Percentiles rank a stretch among this genome's conserved stretches.
phyloP scores from a whole-genome alignment of 305 asterid species.

The Solanum hybrid region DNA sequence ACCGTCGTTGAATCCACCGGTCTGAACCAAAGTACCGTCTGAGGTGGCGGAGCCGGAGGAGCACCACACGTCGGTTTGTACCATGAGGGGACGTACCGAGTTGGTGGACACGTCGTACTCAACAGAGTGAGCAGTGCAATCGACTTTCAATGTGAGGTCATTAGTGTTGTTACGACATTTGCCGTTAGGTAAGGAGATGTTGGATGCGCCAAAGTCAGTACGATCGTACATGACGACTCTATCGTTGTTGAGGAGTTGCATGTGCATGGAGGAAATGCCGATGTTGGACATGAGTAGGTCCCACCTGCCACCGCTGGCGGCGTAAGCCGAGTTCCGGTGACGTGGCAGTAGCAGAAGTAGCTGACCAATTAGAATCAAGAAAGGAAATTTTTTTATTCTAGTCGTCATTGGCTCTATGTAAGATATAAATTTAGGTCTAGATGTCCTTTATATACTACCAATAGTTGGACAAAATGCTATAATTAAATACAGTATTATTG shows the following conservation, averaged over 20 bases:
- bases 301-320: conserved; percentile 14
- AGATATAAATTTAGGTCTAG: background rate
- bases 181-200: conserved; percentile 2
- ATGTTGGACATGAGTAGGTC: conserved; percentile 4
- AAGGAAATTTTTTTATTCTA: background rate
- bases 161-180: conserved; percentile 3
- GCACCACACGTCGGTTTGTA: conserved; percentile 14
- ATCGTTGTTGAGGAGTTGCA: conserved; percentile 14
- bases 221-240: conserved; percentile 13
- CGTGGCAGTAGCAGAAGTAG: background rate
- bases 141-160: background rate
- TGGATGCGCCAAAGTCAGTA: conserved; percentile 13
- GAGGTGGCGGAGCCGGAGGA: conserved; percentile 9
- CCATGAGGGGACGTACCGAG: conserved; percentile 8
- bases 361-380: background rate
- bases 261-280: conserved; percentile 21
- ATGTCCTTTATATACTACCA: background rate
- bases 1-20: conserved; percentile 12
- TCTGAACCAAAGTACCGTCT: conserved; percentile 7
- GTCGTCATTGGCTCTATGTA: background rate
- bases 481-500: background rate
- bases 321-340: background rate
- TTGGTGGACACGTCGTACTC: conserved; percentile 10
- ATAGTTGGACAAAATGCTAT: background rate
- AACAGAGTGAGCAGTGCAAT: conserved; percentile 16